Evolutionary conservation across 352 stramenopile species (phyloP), one percentile per base, ranked within the genome.

Genomic region (Phytopythium mirpurense): DNA sequence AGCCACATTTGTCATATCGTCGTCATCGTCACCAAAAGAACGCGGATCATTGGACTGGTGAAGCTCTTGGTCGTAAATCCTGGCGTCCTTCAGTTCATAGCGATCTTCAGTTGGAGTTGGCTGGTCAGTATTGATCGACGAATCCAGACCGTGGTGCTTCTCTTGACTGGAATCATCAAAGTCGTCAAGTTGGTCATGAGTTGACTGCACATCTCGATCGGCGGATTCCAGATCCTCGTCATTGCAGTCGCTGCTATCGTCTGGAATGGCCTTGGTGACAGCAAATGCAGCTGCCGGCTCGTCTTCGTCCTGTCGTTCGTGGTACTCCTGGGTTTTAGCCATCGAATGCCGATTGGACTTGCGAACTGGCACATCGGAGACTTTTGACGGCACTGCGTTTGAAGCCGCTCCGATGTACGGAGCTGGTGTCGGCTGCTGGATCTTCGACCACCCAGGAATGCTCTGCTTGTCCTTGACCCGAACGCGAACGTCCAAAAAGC

Each of bases 401-500:
- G 44, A 26, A 37, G 5, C 27, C 8, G 19, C 1, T 14, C 3
- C 34, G 27, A 42, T 18, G 16, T 24, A 11, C 31, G 42, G 31
- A 19, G 18, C 26, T 42, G 32, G 18, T 23, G 44, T 31, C 29
- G 34, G 54, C 34, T 47, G 48, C 5, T 32, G 8, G 26, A 56
- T 51, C 51, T 61, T 72, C 16, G 80, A 90, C 77, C 83, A 90
- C 2, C 83, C 83, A 9, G 83, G 83, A 44, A 94, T 94, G 45
- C 78, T 88, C 23, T 87, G 63, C 31, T 72, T 82, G 51, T 86
- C 72, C 57, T 91, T 94, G 19, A 94, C 83, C 38, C 81, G 79
- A 53, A 94, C 60, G 1, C 73, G 76, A 49, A 91, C 57, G 55
- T 74, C 41, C 48, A 84, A 66, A 51, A 88, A 94, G 51, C 83